Evolutionary conservation across 495 filamentous ascomycete species (phyloP).

Genomic region (Parathielavia hyrcaniae): DNA sequence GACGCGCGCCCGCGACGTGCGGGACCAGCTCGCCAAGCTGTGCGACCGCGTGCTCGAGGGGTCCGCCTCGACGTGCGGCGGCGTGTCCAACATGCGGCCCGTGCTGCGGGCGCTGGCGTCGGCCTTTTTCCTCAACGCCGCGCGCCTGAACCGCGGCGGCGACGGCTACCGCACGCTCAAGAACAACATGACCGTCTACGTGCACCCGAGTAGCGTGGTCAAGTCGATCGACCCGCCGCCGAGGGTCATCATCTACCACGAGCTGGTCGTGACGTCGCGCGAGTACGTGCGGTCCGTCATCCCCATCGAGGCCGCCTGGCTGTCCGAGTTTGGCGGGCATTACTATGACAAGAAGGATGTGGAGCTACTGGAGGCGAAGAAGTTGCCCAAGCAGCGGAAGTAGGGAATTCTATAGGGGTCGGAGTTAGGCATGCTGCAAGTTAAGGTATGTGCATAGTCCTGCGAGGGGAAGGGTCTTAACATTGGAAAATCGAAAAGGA

Average conservation of each 20-base stretch:
- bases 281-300: slow-evolving; percentile 90
- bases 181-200: slow-evolving; percentile 79
- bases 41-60: slow-evolving; percentile 88
- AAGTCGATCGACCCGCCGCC: slow-evolving; percentile 68
- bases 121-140: slow-evolving; percentile 94
- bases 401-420: slow-evolving; percentile 9
- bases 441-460: no score
- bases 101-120: slow-evolving; percentile 84
- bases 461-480: no score
- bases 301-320: slow-evolving; percentile 77
- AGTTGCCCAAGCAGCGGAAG: slow-evolving; percentile 42
- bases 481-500: no score
- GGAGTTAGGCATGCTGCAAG: no score
- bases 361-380: slow-evolving; percentile 72
- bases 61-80: slow-evolving; percentile 61
- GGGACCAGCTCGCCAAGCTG: slow-evolving; percentile 88
- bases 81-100: slow-evolving; percentile 61
- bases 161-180: slow-evolving; percentile 94
- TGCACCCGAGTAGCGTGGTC: slow-evolving; percentile 80
- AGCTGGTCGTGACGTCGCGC: slow-evolving; percentile 86
- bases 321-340: slow-evolving; percentile 89
- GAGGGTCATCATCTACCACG: slow-evolving; percentile 86
- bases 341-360: slow-evolving; percentile 92
- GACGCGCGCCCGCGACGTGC: slow-evolving; percentile 81
- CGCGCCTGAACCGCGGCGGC: slow-evolving; percentile 74